A percentile compares a stretch with the other conserved stretches of the same genome.
phyloP scores from a whole-genome alignment of 495 filamentous ascomycete genomes.

The Penicillium paxilli region DNA sequence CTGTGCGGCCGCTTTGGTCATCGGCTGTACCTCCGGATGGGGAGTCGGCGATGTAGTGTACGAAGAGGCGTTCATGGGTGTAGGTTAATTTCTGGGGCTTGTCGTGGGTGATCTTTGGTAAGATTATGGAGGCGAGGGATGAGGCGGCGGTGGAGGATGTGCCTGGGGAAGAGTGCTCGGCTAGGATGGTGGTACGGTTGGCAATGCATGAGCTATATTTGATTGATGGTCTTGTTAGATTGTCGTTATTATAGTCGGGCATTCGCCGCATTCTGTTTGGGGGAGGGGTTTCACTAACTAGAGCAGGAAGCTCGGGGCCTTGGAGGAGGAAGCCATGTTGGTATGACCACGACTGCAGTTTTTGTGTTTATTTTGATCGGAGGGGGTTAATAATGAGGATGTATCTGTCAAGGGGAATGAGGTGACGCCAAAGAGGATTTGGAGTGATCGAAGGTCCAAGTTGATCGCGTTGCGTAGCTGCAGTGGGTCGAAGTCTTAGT shows the following conservation, averaged over 20 bases:
- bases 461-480: slow-evolving; percentile 16
- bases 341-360: neutral
- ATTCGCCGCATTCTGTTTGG: no score
- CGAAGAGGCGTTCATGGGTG: slow-evolving; percentile 85
- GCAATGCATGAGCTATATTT: slow-evolving; percentile 79
- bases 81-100: slow-evolving; percentile 88
- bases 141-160: slow-evolving; percentile 71
- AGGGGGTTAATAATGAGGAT: no score
- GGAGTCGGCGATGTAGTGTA: slow-evolving; percentile 92
- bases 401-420: no score
- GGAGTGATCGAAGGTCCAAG: no score
- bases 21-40: slow-evolving; percentile 57
- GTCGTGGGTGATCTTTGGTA: slow-evolving; percentile 87
- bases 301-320: slow-evolving; percentile 70
- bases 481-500: slow-evolving; percentile 7
- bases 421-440: no score
- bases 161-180: slow-evolving; percentile 78
- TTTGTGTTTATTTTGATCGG: neutral
- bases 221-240: slow-evolving; percentile 16
- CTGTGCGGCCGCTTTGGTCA: slow-evolving; percentile 25
- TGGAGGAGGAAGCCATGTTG: slow-evolving; percentile 79
- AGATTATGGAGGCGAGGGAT: slow-evolving; percentile 89
- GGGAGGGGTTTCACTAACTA: slow-evolving; percentile 56
- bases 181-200: slow-evolving; percentile 84
- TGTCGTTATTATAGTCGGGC: no score